Evolutionary conservation across 2,329 filamentous ascomycete genomes (phyloP).

Genomic region (Colletotrichum horii): DNA sequence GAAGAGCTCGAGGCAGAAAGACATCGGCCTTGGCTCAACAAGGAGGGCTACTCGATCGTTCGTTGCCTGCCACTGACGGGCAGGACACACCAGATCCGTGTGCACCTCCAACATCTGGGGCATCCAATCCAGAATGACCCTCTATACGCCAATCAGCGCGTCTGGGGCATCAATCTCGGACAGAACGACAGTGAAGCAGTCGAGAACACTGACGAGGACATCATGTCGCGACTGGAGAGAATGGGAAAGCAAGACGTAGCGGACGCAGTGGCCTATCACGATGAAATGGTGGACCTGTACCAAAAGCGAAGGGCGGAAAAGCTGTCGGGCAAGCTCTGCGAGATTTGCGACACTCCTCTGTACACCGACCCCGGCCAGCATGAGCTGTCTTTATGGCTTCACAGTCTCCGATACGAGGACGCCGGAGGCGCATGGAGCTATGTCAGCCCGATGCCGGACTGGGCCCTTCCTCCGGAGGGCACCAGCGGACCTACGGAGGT

Average conservation of each 20-base stretch:
- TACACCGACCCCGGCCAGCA: slow-evolving; percentile 92
- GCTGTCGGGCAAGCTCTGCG: slow-evolving; percentile 84
- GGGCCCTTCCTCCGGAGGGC: slow-evolving; percentile 83
- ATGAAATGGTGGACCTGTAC: slow-evolving; percentile 91
- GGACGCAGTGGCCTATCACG: slow-evolving; percentile 89
- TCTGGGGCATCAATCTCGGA: slow-evolving; percentile 85
- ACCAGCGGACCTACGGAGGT: slow-evolving; percentile 74
- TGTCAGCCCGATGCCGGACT: slow-evolving; percentile 80
- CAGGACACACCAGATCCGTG: slow-evolving; percentile 91
- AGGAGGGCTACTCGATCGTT: slow-evolving; percentile 89
- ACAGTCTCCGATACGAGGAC: slow-evolving; percentile 90
- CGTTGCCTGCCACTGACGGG: slow-evolving; percentile 93
- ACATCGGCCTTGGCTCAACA: slow-evolving; percentile 50
- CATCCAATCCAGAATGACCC: slow-evolving; percentile 97
- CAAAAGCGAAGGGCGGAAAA: slow-evolving; percentile 91
- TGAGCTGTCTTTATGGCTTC: slow-evolving; percentile 91
- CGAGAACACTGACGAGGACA: slow-evolving; percentile 82
- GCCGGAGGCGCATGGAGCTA: slow-evolving; percentile 86
- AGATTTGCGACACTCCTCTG: slow-evolving; percentile 82
- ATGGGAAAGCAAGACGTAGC: slow-evolving; percentile 97
- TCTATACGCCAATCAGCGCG: slow-evolving; percentile 92
- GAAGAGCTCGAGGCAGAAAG: slow-evolving; percentile 26
- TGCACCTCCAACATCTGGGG: slow-evolving; percentile 92
- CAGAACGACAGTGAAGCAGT: slow-evolving; percentile 67
- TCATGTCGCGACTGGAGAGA: slow-evolving; percentile 81